Base-by-base conservation (phyloP, 2,329 filamentous ascomycete species). In the Epichloe gansuensis region DNA sequence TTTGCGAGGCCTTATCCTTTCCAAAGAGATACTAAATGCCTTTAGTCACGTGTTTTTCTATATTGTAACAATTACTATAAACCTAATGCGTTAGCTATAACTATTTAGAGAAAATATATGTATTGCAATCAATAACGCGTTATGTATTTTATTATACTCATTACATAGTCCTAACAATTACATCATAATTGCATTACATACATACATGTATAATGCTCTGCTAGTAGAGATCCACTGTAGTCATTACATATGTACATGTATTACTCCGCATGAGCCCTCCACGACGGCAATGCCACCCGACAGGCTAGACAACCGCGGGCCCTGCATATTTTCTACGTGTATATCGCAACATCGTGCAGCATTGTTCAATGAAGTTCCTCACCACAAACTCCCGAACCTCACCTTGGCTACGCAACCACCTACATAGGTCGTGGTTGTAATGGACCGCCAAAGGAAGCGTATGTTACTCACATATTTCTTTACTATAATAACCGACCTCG, bases 341-440 rank as follows among this genome's bases (percentile, higher is more conserved):
- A 25, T 12, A 28, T 17, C 34, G 15, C 28, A 48, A 28, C 17
- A 47, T 25, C 28, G 5, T 46, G 56, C 51, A 55, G 28, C 52
- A 54, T 59, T 56, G 57, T 52, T 52, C 51, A 51, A 54, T 54
- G 48, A 41, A n/a, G 48, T 42, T 45, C 38, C 21, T 54, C 31
- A 31, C 31, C 28, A 17, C 43, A 7, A 34, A 50, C 21, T 9
- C 5, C 28, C 23, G 8, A 41, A 17, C 48, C 17, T 45, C 25
- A 25, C 17, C 11, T 46, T 41, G 48, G 44, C 45, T 45, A 28
- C 37, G 38, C 48, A 48, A 48, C 39, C 39, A 48, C 38, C 17
- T 48, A 39, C 43, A 17, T 17, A 46, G 37, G 25, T n/a, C 46
- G 47, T 53, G 52, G 43, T 51, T 43, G 52, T 44, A 43, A 54